Percentiles rank a stretch among this genome's conserved stretches.
Conservation (phyloP, 306 rosid genomes). For the Castanea mollissima region DNA sequence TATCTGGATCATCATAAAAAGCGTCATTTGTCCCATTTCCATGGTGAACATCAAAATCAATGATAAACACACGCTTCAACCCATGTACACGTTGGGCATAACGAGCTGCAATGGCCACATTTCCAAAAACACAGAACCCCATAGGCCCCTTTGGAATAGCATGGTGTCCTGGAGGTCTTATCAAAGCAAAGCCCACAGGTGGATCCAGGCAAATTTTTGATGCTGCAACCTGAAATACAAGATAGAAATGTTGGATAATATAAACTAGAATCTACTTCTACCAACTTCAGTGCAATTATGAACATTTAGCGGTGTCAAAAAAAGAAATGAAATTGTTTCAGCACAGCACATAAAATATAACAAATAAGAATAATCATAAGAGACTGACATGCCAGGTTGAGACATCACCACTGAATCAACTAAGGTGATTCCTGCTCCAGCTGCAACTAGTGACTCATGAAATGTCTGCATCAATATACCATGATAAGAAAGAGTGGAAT, state of each 20-base stretch:
- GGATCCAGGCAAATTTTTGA: conserved; percentile 54
- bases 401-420: conserved; percentile 94
- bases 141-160: conserved; percentile 90
- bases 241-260: not conserved
- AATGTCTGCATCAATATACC: conserved; percentile 72
- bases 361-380: conserved; percentile 39
- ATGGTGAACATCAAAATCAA: conserved; percentile 95
- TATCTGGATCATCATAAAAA: conserved; percentile 83
- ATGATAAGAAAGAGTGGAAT: conserved; percentile 28
- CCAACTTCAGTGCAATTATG: no score
- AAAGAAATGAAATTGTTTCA: not conserved
- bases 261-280: no score
- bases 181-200: conserved; percentile 87
- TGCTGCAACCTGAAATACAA: conserved; percentile 59
- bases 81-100: conserved; percentile 84
- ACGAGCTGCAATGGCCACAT: conserved; percentile 93
- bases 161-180: conserved; percentile 99
- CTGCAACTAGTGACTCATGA: conserved; percentile 76
- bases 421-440: conserved; percentile 84
- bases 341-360: conserved; percentile 2
- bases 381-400: conserved; percentile 50
- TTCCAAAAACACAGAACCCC: conserved; percentile 95
- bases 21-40: conserved; percentile 97
- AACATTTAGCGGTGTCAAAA: not conserved
- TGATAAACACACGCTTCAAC: conserved; percentile 77